Percentiles rank a stretch among this genome's conserved stretches.
Conservation (phyloP, 306 rosid species). For the Trifolium repens region DNA sequence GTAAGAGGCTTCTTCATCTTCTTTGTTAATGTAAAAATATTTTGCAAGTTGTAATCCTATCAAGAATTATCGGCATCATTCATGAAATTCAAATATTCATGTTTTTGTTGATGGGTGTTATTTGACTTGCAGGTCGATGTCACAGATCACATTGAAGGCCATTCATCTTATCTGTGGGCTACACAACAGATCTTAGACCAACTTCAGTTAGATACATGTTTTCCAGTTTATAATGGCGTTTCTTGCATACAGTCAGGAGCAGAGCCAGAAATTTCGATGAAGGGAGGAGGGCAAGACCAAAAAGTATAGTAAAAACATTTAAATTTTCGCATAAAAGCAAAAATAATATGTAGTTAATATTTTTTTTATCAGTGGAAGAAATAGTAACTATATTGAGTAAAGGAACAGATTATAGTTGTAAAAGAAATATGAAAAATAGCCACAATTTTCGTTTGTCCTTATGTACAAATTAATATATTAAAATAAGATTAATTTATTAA, state of each 20-base stretch:
- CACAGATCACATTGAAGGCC: conserved; percentile 77
- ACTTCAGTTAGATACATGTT: conserved; percentile 71
- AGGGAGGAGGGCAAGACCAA: background rate
- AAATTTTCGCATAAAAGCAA: background rate
- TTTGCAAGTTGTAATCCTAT: conserved; percentile 10
- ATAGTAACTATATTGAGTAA: background rate
- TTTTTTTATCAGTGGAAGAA: background rate
- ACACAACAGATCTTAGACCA: conserved; percentile 69
- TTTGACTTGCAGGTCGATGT: conserved; percentile 74
- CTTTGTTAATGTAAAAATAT: background rate
- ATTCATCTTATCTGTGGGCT: conserved; percentile 89
- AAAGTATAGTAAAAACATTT: background rate
- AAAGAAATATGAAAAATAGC: background rate
- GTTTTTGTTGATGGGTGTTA: background rate
- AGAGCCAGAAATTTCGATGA: conserved; percentile 5
- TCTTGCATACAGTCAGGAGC: conserved; percentile 16
- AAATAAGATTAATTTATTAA: no score
- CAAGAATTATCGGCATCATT: background rate
- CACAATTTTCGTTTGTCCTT: background rate
- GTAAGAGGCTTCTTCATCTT: conserved; percentile 41
- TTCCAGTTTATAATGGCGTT: conserved; percentile 62
- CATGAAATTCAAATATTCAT: conserved; percentile 26
- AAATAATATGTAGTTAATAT: background rate
- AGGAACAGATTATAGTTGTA: background rate
- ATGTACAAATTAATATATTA: no score